Base-by-base conservation (phyloP, 1,284 basidiomycete genomes). In the Moniliophthora roreri region DNA sequence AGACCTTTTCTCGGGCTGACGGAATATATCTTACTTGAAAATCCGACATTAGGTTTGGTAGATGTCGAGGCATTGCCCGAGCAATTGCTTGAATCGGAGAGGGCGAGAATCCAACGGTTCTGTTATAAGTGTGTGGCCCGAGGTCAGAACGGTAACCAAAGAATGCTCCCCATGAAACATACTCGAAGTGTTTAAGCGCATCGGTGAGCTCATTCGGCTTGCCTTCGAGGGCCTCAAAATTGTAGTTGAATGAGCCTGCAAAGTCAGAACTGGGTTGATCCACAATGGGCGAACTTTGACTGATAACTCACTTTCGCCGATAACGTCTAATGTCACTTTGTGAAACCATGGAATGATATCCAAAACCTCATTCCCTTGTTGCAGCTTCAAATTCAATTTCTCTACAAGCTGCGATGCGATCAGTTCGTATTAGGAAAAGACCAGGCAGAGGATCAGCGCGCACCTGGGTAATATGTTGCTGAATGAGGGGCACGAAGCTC, bases 251-350 rank as follows among this genome's bases (percentile, higher is more conserved):
- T 11, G 39, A n/a, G 23, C 39, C 39, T 41, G 11, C 11, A 6
- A 41, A 21, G 16, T 41, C 15, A 41, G 6, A n/a, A n/a, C 23
- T 10, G 18, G 18, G 39, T 20, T 13, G 2, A 41, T 20, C 10
- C 39, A 10, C 16, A 3, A 41, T 41, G 10, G 39, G 20, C 8
- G 7, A 10, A 3, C n/a, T n/a, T n/a, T n/a, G n/a, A n/a, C n/a
- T n/a, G n/a, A n/a, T n/a, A n/a, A 44, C 48, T 3, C 20, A 49
- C 48, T 49, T 49, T 49, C 18, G 9, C 48, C 48, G 38, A 49
- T 49, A 10, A 49, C 23, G 24, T 49, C 48, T 10, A 49, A 23
- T 15, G 48, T 38, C 16, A 23, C 18, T 13, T 37, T 36, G 11
- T 35, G 48, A 38, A 49, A n/a, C 48, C 48, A 49, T 10, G 32